Evolutionary conservation across 148 eudicot species (phyloP).

Genomic region (Oxyria digyna): DNA sequence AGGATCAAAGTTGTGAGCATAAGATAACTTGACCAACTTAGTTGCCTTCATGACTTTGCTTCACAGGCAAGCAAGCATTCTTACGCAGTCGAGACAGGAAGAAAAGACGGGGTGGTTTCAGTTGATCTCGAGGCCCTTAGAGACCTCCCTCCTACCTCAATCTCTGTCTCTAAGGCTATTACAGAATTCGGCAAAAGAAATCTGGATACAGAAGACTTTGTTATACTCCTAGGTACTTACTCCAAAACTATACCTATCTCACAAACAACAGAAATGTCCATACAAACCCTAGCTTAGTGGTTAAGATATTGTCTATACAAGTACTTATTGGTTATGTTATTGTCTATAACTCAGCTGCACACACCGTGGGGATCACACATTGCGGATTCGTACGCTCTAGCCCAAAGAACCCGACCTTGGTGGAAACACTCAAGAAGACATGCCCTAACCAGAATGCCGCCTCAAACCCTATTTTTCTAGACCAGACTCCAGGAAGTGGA

Average conservation of each 20-base stretch:
- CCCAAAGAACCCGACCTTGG: constrained; percentile 11
- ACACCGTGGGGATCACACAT: constrained; percentile 17
- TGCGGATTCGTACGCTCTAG: constrained; percentile 15
- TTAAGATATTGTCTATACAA: too few species aligned
- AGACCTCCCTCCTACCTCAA: background rate
- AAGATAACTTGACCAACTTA: too few species aligned
- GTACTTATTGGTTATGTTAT: background rate
- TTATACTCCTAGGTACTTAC: background rate
- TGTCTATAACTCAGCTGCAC: background rate
- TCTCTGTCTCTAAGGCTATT: background rate
- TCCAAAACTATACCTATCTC: background rate
- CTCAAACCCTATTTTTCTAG: background rate
- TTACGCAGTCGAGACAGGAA: background rate
- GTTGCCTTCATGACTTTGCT: background rate
- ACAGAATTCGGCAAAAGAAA: background rate
- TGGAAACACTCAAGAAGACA: background rate
- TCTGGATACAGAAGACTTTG: background rate
- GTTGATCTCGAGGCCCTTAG: background rate
- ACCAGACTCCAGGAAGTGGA: constrained; percentile 5
- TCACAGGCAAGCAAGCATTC: background rate
- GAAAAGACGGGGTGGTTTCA: background rate
- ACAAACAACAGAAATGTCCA: too few species aligned
- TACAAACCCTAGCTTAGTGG: too few species aligned
- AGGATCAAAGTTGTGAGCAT: too few species aligned
- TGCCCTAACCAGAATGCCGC: constrained; percentile 7